Conservation (phyloP, 169 alveolate species). For the Plasmodium cynomolgi region DNA sequence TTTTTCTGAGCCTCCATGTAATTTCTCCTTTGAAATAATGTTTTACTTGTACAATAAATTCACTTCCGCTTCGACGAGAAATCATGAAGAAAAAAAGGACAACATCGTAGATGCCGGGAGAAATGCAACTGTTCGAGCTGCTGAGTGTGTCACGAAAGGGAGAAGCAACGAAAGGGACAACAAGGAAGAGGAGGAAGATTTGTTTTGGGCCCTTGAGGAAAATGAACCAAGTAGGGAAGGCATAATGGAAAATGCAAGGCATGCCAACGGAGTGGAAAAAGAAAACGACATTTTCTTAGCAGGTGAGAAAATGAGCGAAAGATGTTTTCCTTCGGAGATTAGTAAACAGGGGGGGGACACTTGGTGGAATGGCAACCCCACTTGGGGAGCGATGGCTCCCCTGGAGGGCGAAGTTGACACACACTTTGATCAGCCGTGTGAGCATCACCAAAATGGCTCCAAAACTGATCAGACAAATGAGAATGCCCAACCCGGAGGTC, state of each 20-base stretch:
- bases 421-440: neutral
- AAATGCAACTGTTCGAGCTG: neutral
- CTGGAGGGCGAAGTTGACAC: neutral
- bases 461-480: neutral
- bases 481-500: neutral
- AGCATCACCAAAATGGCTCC: neutral
- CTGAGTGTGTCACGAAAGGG: neutral
- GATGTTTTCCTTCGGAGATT: neutral
- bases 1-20: neutral
- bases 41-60: conserved; percentile 44
- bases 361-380: neutral
- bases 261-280: neutral
- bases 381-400: neutral
- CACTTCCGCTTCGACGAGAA: conserved; percentile 1
- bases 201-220: conserved; percentile 28
- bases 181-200: conserved; percentile 34
- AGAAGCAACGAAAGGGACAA: neutral
- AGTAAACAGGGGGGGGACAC: neutral
- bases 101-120: neutral
- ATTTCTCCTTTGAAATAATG: neutral
- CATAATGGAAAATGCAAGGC: neutral
- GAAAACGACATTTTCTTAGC: neutral
- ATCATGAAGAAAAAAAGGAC: neutral
- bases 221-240: neutral
- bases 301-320: neutral